Evolutionary conservation across 345 rosid genomes (phyloP).

Genomic region (Salix purpurea): DNA sequence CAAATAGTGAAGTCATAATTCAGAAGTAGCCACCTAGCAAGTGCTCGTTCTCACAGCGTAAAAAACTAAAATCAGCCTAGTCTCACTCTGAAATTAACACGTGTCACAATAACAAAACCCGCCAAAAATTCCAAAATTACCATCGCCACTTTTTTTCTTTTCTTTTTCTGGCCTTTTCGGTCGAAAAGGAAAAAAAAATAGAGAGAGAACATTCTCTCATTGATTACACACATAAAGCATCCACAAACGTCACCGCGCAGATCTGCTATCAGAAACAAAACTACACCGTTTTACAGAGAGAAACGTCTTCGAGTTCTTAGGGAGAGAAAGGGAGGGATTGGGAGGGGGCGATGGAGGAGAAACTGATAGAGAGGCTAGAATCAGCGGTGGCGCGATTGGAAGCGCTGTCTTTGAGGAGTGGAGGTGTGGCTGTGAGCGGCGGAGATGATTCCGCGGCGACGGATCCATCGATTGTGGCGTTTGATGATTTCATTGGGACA

Average conservation of each 20-base stretch:
- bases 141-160: neutral
- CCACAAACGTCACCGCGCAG: constrained; percentile 4
- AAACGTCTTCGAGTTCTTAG: too few relatives aligned
- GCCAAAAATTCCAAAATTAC: constrained; percentile 8
- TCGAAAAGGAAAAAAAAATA: neutral
- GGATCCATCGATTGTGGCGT: constrained; percentile 81
- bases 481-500: constrained; percentile 58
- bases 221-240: neutral
- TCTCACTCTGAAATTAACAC: constrained; percentile 24
- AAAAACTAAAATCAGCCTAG: constrained; percentile 5
- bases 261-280: constrained; percentile 5
- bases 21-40: neutral
- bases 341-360: constrained; percentile 55
- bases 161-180: constrained; percentile 8
- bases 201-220: neutral
- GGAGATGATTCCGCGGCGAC: constrained; percentile 21
- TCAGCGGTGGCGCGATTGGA: constrained; percentile 78
- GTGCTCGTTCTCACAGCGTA: neutral
- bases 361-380: constrained; percentile 67
- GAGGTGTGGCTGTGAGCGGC: constrained; percentile 6
- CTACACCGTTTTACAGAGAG: neutral
- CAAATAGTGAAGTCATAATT: neutral
- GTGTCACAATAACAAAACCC: constrained; percentile 28
- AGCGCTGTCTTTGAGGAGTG: constrained; percentile 40
- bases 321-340: neutral